A percentile compares a stretch with the other conserved stretches of the same genome.
These are phyloP conservation scores for Zymoseptoria passerinii DNA, from an alignment of 2,329 filamentous ascomycete species.

Conservation along the genomic window DNA sequence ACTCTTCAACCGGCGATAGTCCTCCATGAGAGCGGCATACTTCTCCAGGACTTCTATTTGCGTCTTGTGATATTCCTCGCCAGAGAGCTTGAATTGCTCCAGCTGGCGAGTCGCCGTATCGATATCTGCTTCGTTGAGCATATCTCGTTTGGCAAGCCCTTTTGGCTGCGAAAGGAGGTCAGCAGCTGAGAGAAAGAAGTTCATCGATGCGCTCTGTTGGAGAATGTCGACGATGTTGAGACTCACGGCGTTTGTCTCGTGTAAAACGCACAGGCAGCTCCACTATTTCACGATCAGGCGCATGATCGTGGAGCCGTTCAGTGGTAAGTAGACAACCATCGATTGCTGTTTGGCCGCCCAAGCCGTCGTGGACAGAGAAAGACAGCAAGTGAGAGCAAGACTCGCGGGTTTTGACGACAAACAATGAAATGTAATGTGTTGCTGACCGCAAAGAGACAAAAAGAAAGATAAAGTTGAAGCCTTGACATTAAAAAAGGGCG, in stretches of 20 bases:
- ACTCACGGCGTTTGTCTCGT: neutral
- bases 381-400: no score
- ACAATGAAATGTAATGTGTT: no score
- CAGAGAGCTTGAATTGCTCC: constrained; percentile 14
- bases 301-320: neutral
- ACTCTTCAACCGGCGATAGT: constrained; percentile 48
- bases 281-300: neutral
- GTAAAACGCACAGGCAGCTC: neutral
- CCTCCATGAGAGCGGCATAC: constrained; percentile 32
- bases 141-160: constrained; percentile 1
- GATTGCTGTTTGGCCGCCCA: neutral
- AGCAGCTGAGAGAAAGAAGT: neutral
- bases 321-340: neutral
- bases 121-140: constrained; percentile 16
- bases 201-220: neutral
- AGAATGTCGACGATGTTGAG: no score
- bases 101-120: constrained; percentile 16
- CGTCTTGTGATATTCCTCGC: constrained; percentile 16
- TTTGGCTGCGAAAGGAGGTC: neutral
- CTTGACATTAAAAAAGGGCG: neutral
- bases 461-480: neutral
- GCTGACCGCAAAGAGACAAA: no score
- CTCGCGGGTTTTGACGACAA: no score
- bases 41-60: constrained; percentile 31
- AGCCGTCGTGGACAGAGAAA: no score